Evolutionary conservation across 768 basidiomycete genomes (phyloP).

Genomic region (Rubroboletus satanas): DNA sequence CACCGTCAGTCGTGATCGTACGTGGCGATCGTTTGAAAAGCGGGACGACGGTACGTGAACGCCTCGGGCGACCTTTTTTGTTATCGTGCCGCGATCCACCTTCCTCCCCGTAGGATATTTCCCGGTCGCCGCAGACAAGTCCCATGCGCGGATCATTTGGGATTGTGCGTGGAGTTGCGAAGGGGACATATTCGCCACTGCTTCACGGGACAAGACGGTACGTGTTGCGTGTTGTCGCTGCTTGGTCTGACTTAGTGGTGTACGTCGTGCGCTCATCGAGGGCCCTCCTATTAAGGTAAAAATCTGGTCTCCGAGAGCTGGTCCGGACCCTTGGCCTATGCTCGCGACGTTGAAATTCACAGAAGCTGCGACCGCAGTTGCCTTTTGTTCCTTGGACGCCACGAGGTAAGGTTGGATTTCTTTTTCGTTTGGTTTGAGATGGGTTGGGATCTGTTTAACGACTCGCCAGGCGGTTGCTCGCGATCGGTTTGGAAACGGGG

Average conservation of each 20-base stretch:
- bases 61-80: neutral
- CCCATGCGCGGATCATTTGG: conserved; percentile 93
- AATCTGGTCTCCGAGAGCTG: conserved; percentile 57
- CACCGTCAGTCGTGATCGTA: conserved; percentile 86
- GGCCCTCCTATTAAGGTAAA: conserved; percentile 56
- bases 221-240: conserved; percentile 10
- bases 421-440: neutral
- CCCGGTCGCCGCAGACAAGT: conserved; percentile 68
- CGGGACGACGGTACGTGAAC: conserved; percentile 38
- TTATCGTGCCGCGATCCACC: neutral
- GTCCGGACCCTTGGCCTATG: conserved; percentile 49
- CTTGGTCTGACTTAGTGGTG: neutral
- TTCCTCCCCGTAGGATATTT: conserved; percentile 46
- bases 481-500: conserved; percentile 84
- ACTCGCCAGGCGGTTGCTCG: conserved; percentile 52
- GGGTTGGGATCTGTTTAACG: neutral
- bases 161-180: conserved; percentile 86
- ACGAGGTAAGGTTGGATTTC: conserved; percentile 37
- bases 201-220: conserved; percentile 93
- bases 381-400: conserved; percentile 44
- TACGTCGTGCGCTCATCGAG: neutral
- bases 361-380: conserved; percentile 82
- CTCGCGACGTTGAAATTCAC: conserved; percentile 61
- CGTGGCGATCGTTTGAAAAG: conserved; percentile 79
- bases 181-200: conserved; percentile 82